These are phyloP conservation scores for Aspergillus coremiiformis DNA, from an alignment of 495 filamentous ascomycete genomes.

Conservation along the genomic window DNA sequence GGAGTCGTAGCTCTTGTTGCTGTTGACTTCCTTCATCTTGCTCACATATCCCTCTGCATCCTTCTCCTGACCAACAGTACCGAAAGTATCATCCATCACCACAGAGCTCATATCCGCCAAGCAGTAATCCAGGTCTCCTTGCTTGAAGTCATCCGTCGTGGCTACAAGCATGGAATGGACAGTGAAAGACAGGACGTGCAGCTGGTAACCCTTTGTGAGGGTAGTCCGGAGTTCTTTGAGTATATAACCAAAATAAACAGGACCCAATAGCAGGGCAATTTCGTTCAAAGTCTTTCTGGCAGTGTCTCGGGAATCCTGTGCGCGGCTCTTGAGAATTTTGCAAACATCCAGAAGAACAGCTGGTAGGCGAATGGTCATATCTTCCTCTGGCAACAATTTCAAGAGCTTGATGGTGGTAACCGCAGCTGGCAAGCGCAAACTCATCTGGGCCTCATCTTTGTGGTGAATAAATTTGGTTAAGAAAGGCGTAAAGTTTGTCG, in stretches of 20 bases:
- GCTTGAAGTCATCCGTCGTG: slow-evolving; percentile 62
- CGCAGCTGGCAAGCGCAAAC: slow-evolving; percentile 80
- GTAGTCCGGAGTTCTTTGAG: slow-evolving; percentile 82
- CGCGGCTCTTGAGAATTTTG: slow-evolving; percentile 81
- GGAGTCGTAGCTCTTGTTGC: slow-evolving; percentile 93
- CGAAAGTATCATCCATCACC: slow-evolving; percentile 97
- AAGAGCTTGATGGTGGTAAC: slow-evolving; percentile 80
- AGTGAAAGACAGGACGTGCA: slow-evolving; percentile 92
- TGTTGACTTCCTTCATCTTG: slow-evolving; percentile 95
- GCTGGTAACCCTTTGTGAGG: slow-evolving; percentile 76
- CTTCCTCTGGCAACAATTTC: slow-evolving; percentile 63
- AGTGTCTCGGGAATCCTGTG: slow-evolving; percentile 83
- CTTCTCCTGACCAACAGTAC: slow-evolving; percentile 91
- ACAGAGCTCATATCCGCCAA: slow-evolving; percentile 66
- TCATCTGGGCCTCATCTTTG: slow-evolving; percentile 89
- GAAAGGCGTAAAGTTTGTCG: slow-evolving; percentile 65
- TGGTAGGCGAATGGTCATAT: slow-evolving; percentile 65
- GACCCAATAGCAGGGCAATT: slow-evolving; percentile 70
- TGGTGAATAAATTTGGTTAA: slow-evolving; percentile 77
- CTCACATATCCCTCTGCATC: slow-evolving; percentile 93
- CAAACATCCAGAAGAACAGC: slow-evolving; percentile 84
- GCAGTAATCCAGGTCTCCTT: slow-evolving; percentile 87
- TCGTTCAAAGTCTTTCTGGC: slow-evolving; percentile 80
- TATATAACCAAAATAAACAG: slow-evolving; percentile 81
- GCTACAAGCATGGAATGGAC: slow-evolving; percentile 84